A percentile compares a stretch with the other conserved stretches of the same genome.
phyloP scores from a whole-genome alignment of 1,139 yeast species.

The Nakaseomyces uthaithaninus region DNA sequence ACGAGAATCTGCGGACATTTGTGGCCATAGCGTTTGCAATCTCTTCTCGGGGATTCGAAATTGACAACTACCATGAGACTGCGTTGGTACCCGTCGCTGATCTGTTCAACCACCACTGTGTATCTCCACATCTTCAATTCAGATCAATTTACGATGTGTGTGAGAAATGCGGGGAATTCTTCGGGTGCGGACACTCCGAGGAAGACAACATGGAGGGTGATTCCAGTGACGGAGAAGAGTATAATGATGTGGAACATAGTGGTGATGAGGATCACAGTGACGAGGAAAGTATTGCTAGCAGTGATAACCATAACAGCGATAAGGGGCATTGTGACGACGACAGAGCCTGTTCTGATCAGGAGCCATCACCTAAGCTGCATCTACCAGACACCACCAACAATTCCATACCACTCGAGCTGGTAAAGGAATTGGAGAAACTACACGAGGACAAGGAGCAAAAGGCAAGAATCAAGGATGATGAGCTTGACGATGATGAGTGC shows the following conservation, averaged over 20 bases:
- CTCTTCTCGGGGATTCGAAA: conserved; percentile 70
- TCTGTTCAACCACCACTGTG: conserved; percentile 65
- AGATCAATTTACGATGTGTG: conserved; percentile 69
- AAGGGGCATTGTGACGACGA: not conserved
- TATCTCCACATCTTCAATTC: conserved; percentile 57
- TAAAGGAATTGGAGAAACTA: conserved; percentile 12
- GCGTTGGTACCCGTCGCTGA: conserved; percentile 90
- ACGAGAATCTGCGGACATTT: conserved; percentile 35
- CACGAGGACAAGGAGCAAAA: conserved; percentile 13
- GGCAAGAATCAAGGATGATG: conserved; percentile 32
- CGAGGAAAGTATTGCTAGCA: conserved; percentile 12
- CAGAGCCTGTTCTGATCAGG: no score
- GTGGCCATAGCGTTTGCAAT: conserved; percentile 51
- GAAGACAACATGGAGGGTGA: conserved; percentile 21
- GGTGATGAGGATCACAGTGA: conserved; percentile 21
- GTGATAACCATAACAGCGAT: conserved; percentile 1
- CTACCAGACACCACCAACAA: not conserved
- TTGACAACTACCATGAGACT: conserved; percentile 65
- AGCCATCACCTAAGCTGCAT: no score
- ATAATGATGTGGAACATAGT: conserved; percentile 20
- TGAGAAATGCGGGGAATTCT: conserved; percentile 58
- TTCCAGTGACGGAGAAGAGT: conserved; percentile 18
- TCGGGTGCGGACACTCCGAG: conserved; percentile 44
- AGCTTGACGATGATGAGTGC: conserved; percentile 38
- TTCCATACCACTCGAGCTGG: not conserved